A percentile compares a stretch with the other conserved stretches of the same genome.
These are phyloP conservation scores for Berkeleyomyces basicola DNA, from an alignment of 2,329 filamentous ascomycete species.

Conservation along the genomic window DNA sequence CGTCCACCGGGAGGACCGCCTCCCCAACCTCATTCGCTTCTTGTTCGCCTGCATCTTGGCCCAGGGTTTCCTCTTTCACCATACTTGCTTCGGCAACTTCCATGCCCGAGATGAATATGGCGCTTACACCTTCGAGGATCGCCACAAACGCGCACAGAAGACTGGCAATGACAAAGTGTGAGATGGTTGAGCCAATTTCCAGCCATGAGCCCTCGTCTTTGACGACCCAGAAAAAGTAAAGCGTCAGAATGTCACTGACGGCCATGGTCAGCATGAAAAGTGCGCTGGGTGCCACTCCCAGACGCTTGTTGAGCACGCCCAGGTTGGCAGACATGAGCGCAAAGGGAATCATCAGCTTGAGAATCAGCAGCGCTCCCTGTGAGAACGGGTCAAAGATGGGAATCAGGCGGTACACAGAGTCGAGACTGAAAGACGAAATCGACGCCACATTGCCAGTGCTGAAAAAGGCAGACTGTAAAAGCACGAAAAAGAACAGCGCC, in stretches of 20 bases:
- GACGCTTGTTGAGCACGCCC: conserved; percentile 72
- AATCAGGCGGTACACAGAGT: conserved; percentile 72
- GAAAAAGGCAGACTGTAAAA: conserved; percentile 93
- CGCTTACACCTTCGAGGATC: conserved; percentile 68
- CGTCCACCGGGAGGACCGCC: background rate
- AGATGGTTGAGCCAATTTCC: conserved; percentile 94
- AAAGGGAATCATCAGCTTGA: conserved; percentile 90
- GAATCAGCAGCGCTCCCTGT: conserved; percentile 68
- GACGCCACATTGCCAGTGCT: conserved; percentile 93
- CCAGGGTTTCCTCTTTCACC: conserved; percentile 16
- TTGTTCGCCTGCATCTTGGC: too few relatives aligned
- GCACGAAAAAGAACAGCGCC: conserved; percentile 84
- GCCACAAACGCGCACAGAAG: conserved; percentile 81
- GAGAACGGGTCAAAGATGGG: conserved; percentile 89
- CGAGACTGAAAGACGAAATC: conserved; percentile 80
- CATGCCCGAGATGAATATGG: conserved; percentile 65
- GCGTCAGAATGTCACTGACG: conserved; percentile 74
- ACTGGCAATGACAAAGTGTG: conserved; percentile 86
- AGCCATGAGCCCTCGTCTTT: conserved; percentile 94
- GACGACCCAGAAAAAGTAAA: conserved; percentile 97
- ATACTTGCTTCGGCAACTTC: conserved; percentile 33
- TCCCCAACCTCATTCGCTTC: background rate
- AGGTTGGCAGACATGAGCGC: conserved; percentile 82
- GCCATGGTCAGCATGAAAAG: conserved; percentile 93
- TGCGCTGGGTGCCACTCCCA: conserved; percentile 73